Base-by-base conservation (phyloP, 495 filamentous ascomycete species). In the Diplogelasinospora grovesii region DNA sequence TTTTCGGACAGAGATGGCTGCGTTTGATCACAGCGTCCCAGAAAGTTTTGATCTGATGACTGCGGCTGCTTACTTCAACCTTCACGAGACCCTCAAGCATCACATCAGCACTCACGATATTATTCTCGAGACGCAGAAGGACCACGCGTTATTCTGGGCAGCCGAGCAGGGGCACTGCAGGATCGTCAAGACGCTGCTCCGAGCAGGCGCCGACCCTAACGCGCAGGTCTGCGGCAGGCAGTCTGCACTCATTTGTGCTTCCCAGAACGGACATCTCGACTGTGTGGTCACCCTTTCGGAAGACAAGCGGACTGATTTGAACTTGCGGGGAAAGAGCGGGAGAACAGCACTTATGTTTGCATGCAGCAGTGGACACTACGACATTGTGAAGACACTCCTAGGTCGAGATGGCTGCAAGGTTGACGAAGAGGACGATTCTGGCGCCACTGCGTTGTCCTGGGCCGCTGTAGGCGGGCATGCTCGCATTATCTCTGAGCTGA, bases 291-390 rank as follows among this genome's bases (percentile, higher is more conserved):
- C 7, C 3, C 44, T 55, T 1, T 14, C 48, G 9, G 9, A 24
- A n/a, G 39, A 41, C 4, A 20, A 36, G 5, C 18, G 34, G 10
- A 27, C 36, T 5, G 32, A 46, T 22, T 9, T 36, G 2, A 39
- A 42, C 15, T 2, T 25, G 10, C 3, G 26, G 20, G 25, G 22
- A 19, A 5, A 22, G 18, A 29, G 20, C 3, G 53, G 49, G 11
- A 36, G 53, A 2, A 59, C 49, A 2, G 42, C 56, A 8, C 50
- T 59, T 1, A 56, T 53, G 1, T 35, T 43, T 22, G 56, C 56
- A 5, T 40, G 46, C 16, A 20, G 37, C 4, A 28, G 36, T 39
- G 53, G 53, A 8, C 31, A 43, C 25, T 3, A 39, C 15, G 42
- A 46, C 3, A 18, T 47, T 10, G 45, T 50, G 2, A 8, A 22